Conservation (phyloP, 2,329 filamentous ascomycete species). For the Phaeosphaeria sp. region DNA sequence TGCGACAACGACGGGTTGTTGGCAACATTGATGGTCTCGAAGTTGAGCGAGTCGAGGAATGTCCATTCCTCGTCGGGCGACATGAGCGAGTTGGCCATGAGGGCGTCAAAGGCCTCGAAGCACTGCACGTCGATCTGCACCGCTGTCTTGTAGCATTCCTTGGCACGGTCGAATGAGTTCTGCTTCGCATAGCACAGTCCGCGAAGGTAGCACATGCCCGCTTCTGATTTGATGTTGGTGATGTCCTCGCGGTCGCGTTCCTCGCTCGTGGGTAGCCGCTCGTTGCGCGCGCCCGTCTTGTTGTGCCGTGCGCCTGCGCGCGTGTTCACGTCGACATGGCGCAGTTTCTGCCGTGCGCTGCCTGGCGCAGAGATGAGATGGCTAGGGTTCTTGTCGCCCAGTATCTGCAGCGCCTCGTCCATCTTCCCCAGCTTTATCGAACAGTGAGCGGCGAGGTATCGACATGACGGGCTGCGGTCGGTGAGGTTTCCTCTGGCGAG, state of each 20-base stretch:
- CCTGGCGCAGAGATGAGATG: conserved; percentile 77
- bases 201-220: conserved; percentile 94
- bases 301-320: conserved; percentile 55
- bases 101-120: conserved; percentile 96
- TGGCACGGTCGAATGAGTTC: conserved; percentile 95
- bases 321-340: conserved; percentile 64
- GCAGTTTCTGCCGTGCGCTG: conserved; percentile 73
- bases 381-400: conserved; percentile 93
- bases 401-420: conserved; percentile 82
- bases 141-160: conserved; percentile 98
- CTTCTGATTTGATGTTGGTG: conserved; percentile 83
- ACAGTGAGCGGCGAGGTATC: conserved; percentile 92
- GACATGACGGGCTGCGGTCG: conserved; percentile 80
- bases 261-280: conserved; percentile 64
- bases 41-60: conserved; percentile 87
- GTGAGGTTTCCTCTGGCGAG: conserved; percentile 85
- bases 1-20: conserved; percentile 73
- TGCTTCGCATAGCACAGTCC: conserved; percentile 96
- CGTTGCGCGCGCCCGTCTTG: conserved; percentile 55
- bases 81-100: conserved; percentile 96
- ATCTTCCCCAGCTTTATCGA: conserved; percentile 90
- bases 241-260: conserved; percentile 72
- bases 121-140: conserved; percentile 97
- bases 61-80: conserved; percentile 86
- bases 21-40: conserved; percentile 76